Percentiles rank a stretch among this genome's conserved stretches.
These are phyloP conservation scores for Starmerella davenportii DNA, from an alignment of 805 yeast species.

Conservation along the genomic window DNA sequence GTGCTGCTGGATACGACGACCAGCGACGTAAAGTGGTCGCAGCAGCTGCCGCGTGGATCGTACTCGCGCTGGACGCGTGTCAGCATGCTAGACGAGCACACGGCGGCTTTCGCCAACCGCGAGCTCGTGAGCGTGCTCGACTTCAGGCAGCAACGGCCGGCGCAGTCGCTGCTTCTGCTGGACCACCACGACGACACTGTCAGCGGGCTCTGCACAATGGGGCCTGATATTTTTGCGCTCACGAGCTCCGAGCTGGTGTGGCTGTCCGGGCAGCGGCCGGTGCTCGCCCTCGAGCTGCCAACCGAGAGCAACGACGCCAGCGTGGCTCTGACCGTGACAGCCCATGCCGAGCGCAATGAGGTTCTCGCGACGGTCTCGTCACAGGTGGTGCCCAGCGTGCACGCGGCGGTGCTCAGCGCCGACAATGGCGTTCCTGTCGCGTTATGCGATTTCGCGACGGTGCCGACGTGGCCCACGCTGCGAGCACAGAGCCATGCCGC, in stretches of 20 bases:
- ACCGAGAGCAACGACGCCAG: slow-evolving; percentile 39
- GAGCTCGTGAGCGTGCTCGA: background rate
- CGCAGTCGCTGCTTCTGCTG: background rate
- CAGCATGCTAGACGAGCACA: background rate
- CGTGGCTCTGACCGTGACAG: slow-evolving; percentile 23
- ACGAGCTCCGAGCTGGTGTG: slow-evolving; percentile 52
- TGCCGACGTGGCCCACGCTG: slow-evolving; percentile 15
- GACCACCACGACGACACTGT: background rate
- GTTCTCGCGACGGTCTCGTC: slow-evolving; percentile 20
- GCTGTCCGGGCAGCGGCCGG: slow-evolving; percentile 29
- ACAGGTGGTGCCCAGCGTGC: slow-evolving; percentile 20
- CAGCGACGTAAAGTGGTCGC: slow-evolving; percentile 1
- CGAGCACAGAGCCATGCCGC: slow-evolving; percentile 13
- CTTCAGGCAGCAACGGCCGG: slow-evolving; percentile 5
- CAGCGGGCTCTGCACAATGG: slow-evolving; percentile 5
- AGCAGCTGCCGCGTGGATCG: slow-evolving; percentile 6
- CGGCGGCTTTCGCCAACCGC: background rate
- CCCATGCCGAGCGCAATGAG: slow-evolving; percentile 18
- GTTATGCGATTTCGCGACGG: slow-evolving; percentile 2
- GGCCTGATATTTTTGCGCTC: slow-evolving; percentile 32
- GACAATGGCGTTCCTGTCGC: slow-evolving; percentile 24
- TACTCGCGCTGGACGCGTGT: slow-evolving; percentile 13
- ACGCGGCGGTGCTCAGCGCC: slow-evolving; percentile 25
- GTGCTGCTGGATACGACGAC: slow-evolving; percentile 2
- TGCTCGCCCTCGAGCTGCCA: slow-evolving; percentile 59